Evolutionary conservation across 1,284 basidiomycete species (phyloP), one percentile per base, ranked within the genome.

Genomic region (Pyrrhoderma noxium): DNA sequence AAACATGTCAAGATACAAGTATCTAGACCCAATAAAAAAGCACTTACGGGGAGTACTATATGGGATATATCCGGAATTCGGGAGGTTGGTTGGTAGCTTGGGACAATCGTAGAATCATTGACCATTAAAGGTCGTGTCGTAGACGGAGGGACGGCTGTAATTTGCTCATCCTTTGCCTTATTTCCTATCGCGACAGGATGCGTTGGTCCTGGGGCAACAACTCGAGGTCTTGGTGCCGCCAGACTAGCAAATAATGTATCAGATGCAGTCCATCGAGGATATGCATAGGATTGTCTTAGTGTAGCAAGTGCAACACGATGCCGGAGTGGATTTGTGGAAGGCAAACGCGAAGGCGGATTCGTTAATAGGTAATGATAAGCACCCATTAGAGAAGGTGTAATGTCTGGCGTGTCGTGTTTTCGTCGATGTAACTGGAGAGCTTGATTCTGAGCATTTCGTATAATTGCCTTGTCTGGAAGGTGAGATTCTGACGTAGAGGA

Each of bases 331-430:
- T 77, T 82, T 7, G 76, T 65, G 3, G 74, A 66, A 2, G 70
- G 65, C 42, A 68, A 5, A 7, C 21, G 38, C 5, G 38, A 8
- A 2, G 72, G 75, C 21, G 70, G 82, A 57, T 85, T 77, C 0
- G 79, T 83, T 49, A 85, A 74, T 54, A 85, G 78, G 57, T 88
- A 79, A 56, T 85, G 85, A 59, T 85, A 86, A 2, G 84, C 85
- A 4, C 70, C 68, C 38, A 83, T 62, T n/a, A 87, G 71, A 0
- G 82, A 70, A 1, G 73, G 81, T 8, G 75, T 73, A 52, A 75
- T 43, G n/a, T 42, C 49, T 16, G 53, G 73, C 0, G 76, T 78
- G 13, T 67, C 69, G 1, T 60, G 45, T 43, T 51, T 54, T 14
- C 42, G 45, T 18, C 55, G n/a, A 57, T 58, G 16, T 44, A 56